Evolutionary conservation across 352 stramenopile genomes (phyloP).

Genomic region (Chrysophaeum taylorii): DNA sequence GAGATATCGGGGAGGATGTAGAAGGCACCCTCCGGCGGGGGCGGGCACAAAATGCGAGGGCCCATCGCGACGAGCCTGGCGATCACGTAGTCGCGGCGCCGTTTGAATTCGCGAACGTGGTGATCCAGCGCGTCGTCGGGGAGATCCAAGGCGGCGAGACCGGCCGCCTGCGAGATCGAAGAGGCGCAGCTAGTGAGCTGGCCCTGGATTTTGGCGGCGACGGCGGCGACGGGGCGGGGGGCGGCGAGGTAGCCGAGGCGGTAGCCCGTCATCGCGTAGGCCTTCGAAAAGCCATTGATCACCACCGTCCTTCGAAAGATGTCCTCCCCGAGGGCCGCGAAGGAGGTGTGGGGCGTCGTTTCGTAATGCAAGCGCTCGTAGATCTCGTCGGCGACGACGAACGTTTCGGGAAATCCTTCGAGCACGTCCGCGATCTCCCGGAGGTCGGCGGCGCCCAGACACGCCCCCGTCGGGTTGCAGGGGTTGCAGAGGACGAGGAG

Average conservation of each 20-base stretch:
- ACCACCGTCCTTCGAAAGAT: conserved; percentile 81
- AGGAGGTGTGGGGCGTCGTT: conserved; percentile 44
- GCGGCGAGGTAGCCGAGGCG: conserved; percentile 78
- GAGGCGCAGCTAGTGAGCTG: conserved; percentile 87
- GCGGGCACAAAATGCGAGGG: conserved; percentile 57
- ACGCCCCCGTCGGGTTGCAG: conserved; percentile 79
- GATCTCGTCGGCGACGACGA: conserved; percentile 84
- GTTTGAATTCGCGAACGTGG: conserved; percentile 50
- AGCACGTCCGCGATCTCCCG: conserved; percentile 36
- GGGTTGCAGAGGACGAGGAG: conserved; percentile 90
- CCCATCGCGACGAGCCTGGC: conserved; percentile 60
- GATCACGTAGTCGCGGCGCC: conserved; percentile 79
- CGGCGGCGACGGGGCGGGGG: conserved; percentile 54
- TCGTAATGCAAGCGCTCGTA: conserved; percentile 88
- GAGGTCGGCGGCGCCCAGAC: conserved; percentile 39
- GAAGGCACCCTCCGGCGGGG: conserved; percentile 78
- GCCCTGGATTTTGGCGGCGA: conserved; percentile 78
- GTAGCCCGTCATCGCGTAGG: conserved; percentile 88
- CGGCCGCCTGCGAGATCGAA: conserved; percentile 76
- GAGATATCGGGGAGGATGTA: conserved; percentile 85
- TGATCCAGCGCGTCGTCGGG: conserved; percentile 40
- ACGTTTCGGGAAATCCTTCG: conserved; percentile 28
- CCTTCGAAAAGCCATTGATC: conserved; percentile 93
- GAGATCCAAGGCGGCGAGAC: conserved; percentile 69
- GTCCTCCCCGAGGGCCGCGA: conserved; percentile 48